Percentiles rank a stretch among this genome's conserved stretches.
Conservation (phyloP, 2,329 filamentous ascomycete species). For the Verticillium zaregamsianum region DNA sequence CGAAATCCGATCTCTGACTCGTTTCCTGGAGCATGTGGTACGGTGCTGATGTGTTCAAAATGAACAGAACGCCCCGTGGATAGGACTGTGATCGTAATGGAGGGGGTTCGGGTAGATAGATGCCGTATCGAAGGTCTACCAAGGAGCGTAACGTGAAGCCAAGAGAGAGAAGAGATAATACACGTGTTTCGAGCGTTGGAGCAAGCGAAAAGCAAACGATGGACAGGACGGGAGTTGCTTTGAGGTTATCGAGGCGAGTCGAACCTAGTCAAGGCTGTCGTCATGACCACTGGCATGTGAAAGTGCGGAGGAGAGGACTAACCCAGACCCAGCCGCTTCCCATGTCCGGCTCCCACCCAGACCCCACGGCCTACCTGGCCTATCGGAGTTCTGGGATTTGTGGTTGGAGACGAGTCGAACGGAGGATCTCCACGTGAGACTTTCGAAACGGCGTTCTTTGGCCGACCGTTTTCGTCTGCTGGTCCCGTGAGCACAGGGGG, state of each 20-base stretch:
- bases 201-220: neutral
- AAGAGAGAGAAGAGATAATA: neutral
- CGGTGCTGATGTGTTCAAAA: neutral
- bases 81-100: neutral
- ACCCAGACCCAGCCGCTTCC: neutral
- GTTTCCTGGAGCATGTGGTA: neutral
- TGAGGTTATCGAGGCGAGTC: neutral
- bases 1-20: neutral
- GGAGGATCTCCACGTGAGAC: neutral
- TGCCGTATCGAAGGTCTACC: neutral
- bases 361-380: neutral
- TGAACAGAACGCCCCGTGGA: too few relatives aligned
- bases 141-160: neutral
- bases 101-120: neutral
- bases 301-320: neutral
- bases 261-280: neutral
- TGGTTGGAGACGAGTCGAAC: neutral
- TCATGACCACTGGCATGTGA: slow-evolving; percentile 5
- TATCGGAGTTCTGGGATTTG: neutral
- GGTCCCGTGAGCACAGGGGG: neutral
- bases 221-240: neutral
- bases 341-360: neutral
- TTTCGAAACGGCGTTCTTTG: neutral
- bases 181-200: neutral
- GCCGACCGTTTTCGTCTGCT: neutral